Percentiles rank a stretch among this genome's conserved stretches.
These are phyloP conservation scores for Inga leiocalycina DNA, from an alignment of 306 rosid genomes.

Conservation along the genomic window DNA sequence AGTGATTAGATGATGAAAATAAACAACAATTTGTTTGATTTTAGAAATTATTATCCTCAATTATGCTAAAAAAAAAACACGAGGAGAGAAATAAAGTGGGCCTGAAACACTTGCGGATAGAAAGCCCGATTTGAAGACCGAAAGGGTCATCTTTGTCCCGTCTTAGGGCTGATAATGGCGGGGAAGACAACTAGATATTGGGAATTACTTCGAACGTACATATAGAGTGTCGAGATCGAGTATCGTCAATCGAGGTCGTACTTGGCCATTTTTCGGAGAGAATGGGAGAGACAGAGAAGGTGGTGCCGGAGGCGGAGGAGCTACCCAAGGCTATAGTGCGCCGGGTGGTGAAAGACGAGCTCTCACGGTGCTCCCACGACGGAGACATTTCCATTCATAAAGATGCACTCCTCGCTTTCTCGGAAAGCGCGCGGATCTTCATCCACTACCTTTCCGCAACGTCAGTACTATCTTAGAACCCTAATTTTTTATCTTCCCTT, in stretches of 20 bases:
- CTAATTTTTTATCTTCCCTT: neutral
- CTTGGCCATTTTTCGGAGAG: neutral
- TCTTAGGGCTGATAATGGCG: constrained; percentile 30
- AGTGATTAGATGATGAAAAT: no score
- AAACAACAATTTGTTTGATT: no score
- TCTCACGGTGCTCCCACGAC: constrained; percentile 63
- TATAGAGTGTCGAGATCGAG: constrained; percentile 13
- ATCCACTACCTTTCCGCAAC: constrained; percentile 94
- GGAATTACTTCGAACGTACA: neutral
- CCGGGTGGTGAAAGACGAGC: constrained; percentile 91
- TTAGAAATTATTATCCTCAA: no score
- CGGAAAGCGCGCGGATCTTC: constrained; percentile 88
- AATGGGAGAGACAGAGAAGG: constrained; percentile 49
- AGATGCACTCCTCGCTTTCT: constrained; percentile 81
- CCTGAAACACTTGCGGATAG: neutral
- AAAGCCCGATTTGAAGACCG: neutral
- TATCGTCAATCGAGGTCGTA: neutral
- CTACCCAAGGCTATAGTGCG: constrained; percentile 87
- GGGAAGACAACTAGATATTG: constrained; percentile 12
- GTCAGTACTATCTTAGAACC: constrained; percentile 35
- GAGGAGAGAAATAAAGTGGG: neutral
- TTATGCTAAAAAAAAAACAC: no score
- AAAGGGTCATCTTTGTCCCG: neutral
- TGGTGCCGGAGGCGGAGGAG: constrained; percentile 59
- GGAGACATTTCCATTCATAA: constrained; percentile 70